Percentiles rank a stretch among this genome's conserved stretches.
Conservation (phyloP, 164 flowering plant genomes). For the grape (Vitis vinifera) region ASM3070453v1 NC_081810.1:5108501-5109000, state of each 20-base stretch:
- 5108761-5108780: conserved; percentile 11
- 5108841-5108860: too few species aligned
- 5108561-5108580: not conserved
- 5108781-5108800: not conserved
- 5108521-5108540: too few species aligned
- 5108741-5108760: conserved; percentile 23
- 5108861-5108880: too few species aligned
- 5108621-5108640: not conserved
- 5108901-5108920: too few species aligned
- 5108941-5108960: too few species aligned
- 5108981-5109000: too few species aligned
- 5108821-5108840: too few species aligned
- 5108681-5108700: conserved; percentile 15
- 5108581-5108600: not conserved
- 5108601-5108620: not conserved
- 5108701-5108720: conserved; percentile 29
- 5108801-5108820: not conserved
- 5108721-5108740: conserved; percentile 49
- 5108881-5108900: too few species aligned
- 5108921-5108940: too few species aligned
- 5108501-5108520: too few species aligned
- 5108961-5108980: too few species aligned
- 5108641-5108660: not conserved
- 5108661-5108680: conserved; percentile 1
- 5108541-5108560: not conserved